These are phyloP conservation scores for Penicillium pancosmium DNA, from an alignment of 495 filamentous ascomycete species.

Conservation along the genomic window DNA sequence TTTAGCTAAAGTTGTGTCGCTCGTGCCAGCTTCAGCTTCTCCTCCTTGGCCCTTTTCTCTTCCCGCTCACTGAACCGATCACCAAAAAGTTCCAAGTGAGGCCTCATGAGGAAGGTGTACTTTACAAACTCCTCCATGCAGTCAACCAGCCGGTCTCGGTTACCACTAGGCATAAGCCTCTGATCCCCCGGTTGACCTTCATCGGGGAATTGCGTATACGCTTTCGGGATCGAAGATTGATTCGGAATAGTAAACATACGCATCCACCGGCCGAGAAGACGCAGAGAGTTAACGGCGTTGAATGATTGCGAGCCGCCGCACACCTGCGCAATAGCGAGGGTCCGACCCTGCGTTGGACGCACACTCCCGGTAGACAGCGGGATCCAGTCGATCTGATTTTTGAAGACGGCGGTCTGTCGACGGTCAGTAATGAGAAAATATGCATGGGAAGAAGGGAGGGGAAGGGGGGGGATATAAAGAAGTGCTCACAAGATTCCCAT, in stretches of 20 bases:
- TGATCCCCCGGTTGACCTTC: constrained; percentile 54
- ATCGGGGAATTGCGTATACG: constrained; percentile 66
- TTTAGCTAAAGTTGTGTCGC: constrained; percentile 13
- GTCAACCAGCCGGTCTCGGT: constrained; percentile 70
- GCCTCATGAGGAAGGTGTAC: constrained; percentile 68
- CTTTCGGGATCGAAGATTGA: constrained; percentile 66
- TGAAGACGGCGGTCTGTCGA: constrained; percentile 66
- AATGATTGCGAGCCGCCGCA: constrained; percentile 71
- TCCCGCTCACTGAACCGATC: constrained; percentile 67
- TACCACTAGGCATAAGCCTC: constrained; percentile 61
- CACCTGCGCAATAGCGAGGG: constrained; percentile 66
- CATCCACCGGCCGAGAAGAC: constrained; percentile 76
- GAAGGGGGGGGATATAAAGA: constrained; percentile 1
- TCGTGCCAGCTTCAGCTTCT: constrained; percentile 15
- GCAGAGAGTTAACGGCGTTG: constrained; percentile 72
- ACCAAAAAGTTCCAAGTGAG: constrained; percentile 61
- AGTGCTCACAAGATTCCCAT: constrained; percentile 62
- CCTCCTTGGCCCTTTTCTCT: constrained; percentile 28
- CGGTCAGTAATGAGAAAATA: constrained; percentile 12
- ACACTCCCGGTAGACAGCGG: constrained; percentile 64
- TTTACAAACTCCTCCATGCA: constrained; percentile 81
- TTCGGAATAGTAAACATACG: constrained; percentile 76
- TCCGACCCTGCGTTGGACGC: constrained; percentile 70
- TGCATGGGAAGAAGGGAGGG: neutral
- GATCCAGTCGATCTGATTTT: constrained; percentile 79